Conservation (phyloP, 345 rosid species). For the Citrus sp. region DNA sequence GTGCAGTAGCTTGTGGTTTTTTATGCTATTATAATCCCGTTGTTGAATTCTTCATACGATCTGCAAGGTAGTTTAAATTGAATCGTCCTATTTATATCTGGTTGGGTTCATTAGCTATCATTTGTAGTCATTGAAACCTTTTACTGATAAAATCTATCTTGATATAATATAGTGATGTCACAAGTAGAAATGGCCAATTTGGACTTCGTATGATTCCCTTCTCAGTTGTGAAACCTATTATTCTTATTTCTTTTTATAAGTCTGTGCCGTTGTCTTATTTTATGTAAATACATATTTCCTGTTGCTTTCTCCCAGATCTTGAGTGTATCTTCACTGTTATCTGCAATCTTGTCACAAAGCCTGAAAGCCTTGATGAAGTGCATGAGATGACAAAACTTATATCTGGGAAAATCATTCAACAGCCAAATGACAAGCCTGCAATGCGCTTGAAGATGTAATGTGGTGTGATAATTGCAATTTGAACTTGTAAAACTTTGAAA, state of each 20-base stretch:
- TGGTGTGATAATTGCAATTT: neutral
- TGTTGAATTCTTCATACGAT: neutral
- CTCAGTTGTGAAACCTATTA: neutral
- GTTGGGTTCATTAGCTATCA: neutral
- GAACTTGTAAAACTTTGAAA: neutral
- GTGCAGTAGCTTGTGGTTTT: neutral
- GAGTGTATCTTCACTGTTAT: conserved; percentile 95
- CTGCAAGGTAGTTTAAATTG: neutral
- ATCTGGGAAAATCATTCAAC: conserved; percentile 71
- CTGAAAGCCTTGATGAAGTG: conserved; percentile 55
- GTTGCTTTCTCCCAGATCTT: conserved; percentile 50
- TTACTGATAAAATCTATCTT: neutral
- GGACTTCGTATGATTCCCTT: neutral
- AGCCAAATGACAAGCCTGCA: conserved; percentile 80
- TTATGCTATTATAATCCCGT: neutral
- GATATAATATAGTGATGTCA: neutral
- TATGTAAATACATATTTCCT: neutral
- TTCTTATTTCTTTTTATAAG: neutral
- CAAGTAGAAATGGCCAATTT: neutral
- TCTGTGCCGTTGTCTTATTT: neutral
- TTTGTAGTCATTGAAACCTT: neutral
- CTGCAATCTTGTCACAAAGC: conserved; percentile 76
- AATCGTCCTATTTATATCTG: neutral
- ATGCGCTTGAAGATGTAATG: conserved; percentile 86
- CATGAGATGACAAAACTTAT: conserved; percentile 75